Evolutionary conservation across 768 basidiomycete genomes (phyloP), one percentile per base, ranked within the genome.

Genomic region (Solioccasus polychromus): DNA sequence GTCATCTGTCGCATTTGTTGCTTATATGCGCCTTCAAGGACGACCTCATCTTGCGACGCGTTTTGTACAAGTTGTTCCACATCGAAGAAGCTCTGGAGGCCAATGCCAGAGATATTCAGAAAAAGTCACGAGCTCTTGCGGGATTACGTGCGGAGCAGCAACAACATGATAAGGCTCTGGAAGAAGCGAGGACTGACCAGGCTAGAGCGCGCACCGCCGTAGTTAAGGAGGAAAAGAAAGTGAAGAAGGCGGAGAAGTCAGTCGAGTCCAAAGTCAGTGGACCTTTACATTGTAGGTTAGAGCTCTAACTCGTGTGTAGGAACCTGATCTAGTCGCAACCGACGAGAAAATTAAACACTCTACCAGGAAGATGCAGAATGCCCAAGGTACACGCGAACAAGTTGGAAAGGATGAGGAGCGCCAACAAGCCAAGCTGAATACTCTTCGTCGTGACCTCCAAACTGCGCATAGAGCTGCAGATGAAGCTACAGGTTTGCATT

Each of bases 321-420:
- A 80, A 68, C 94, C 96, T 3, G 87, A 88, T 37, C 74, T 98
- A 2, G 82, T 92, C 22, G 77, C 85, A 0, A 72, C 87, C 22
- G 90, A 95, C 45, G 87, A 90, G 5, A 91, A 94, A 60, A 92
- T 97, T 45, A 78, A 82, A 9, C 95, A 98, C 59, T 82, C 88
- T 0, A 74, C 79, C 22, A 80, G 90, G 39, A 95, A 94, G 60
- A 69, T 81, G 22, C 77, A 79, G 42, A 89, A 89, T 53, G 84
- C 89, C 0, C 64, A 71, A 40, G 78, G 78, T 44, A 76, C 79
- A 3, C 72, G 71, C 32, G 83, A 83, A 23, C 80, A 84, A 34
- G 78, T 93, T 0, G 59, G 68, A 31, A 82, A 79, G 48, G 88
- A 85, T 35, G 76, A 68, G 23, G 68, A 72, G 12, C 73, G 72